phyloP scores from a whole-genome alignment of 208 protist genomes.

The Leishmania gerbilli region DNA sequence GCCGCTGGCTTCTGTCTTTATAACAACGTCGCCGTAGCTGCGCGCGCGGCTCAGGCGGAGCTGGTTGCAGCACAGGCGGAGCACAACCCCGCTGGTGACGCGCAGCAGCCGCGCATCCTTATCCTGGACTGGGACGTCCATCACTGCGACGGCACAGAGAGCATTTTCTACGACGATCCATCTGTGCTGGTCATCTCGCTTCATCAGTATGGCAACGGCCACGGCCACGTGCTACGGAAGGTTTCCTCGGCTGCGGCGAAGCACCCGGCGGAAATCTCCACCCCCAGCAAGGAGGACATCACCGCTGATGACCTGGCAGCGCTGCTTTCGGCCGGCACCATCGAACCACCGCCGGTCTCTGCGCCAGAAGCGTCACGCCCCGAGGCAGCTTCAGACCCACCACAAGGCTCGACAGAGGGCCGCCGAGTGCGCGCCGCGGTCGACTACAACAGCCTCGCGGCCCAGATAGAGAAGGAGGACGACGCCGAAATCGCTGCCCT shows the following conservation, averaged over 20 bases:
- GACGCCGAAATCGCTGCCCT: conserved; percentile 52
- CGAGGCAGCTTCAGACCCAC: neutral
- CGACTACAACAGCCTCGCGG: conserved; percentile 73
- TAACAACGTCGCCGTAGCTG: conserved; percentile 93
- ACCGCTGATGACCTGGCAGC: conserved; percentile 7
- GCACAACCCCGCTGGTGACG: neutral
- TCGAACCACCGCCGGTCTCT: neutral
- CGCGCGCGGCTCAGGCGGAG: conserved; percentile 70
- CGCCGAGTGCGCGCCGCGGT: conserved; percentile 39
- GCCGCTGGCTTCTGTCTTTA: conserved; percentile 92
- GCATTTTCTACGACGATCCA: conserved; percentile 91
- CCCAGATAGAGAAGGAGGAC: conserved; percentile 42
- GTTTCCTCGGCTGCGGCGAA: conserved; percentile 4
- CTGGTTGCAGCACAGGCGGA: conserved; percentile 4
- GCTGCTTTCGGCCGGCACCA: neutral
- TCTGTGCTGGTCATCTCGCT: conserved; percentile 94
- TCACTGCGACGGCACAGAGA: conserved; percentile 95
- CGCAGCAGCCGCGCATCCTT: conserved; percentile 56
- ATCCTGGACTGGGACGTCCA: conserved; percentile 97
- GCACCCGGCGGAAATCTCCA: conserved; percentile 15
- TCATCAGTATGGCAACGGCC: conserved; percentile 87
- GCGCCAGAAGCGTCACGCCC: neutral
- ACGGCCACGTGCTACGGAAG: conserved; percentile 72
- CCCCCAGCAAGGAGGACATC: conserved; percentile 26
- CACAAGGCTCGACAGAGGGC: neutral